A percentile compares a stretch with the other conserved stretches of the same genome.
Conservation (phyloP, 106 monocot genomes). For the Allium fistulosum region DNA sequence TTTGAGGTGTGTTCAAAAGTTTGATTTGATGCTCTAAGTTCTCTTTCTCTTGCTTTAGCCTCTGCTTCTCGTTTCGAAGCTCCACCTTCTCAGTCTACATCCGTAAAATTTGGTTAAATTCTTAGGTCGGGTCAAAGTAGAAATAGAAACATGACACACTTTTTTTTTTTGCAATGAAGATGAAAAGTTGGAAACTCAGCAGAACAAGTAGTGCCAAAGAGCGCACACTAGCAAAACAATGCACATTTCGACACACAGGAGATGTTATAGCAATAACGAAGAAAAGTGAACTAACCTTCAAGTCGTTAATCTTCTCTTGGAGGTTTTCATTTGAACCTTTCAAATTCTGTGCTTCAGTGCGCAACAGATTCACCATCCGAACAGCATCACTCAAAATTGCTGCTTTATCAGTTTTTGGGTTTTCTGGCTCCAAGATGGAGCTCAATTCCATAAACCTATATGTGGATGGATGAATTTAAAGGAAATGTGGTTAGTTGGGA, state of each 20-base stretch:
- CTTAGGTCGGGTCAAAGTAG: background rate
- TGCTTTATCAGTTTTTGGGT: slow-evolving; percentile 58
- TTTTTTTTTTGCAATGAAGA: too few species aligned
- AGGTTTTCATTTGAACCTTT: slow-evolving; percentile 65
- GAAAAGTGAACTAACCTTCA: slow-evolving; percentile 36
- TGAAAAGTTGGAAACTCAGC: too few species aligned
- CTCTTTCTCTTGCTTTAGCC: slow-evolving; percentile 58
- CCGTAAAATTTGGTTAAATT: background rate
- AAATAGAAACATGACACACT: background rate
- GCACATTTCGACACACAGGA: too few species aligned
- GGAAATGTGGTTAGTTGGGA: too few species aligned
- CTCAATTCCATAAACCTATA: slow-evolving; percentile 61
- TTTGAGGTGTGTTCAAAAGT: slow-evolving; percentile 22
- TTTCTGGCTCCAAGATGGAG: slow-evolving; percentile 54
- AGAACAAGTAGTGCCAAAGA: too few species aligned
- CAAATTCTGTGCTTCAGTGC: slow-evolving; percentile 44
- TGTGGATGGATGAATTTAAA: too few species aligned
- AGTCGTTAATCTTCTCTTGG: slow-evolving; percentile 64
- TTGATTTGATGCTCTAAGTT: slow-evolving; percentile 62
- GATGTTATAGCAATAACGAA: background rate
- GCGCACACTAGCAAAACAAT: too few species aligned
- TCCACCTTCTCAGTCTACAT: slow-evolving; percentile 53
- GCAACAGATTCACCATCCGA: slow-evolving; percentile 55
- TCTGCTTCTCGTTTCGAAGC: slow-evolving; percentile 70
- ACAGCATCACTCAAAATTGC: slow-evolving; percentile 60